Evolutionary conservation across 2,329 filamentous ascomycete genomes (phyloP), one percentile per base, ranked within the genome.

Genomic region (Beauveria asiatica): DNA sequence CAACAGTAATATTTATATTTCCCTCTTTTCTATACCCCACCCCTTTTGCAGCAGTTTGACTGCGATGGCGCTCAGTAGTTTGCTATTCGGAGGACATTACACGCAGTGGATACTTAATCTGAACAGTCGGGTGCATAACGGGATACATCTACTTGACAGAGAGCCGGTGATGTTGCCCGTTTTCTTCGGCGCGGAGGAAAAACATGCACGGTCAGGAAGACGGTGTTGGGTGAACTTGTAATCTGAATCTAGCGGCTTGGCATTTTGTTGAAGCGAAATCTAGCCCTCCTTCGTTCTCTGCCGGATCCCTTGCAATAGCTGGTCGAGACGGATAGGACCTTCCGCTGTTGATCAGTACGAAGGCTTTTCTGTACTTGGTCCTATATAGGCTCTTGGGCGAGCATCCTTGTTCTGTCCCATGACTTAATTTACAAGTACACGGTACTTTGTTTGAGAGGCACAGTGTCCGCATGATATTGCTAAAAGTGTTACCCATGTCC

Each of bases 171-270:
- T 52, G 48, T 53, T 44, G 27, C 37, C 39, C 19, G 48, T 53
- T 46, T 46, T 3, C 45, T 45, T 46, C 4, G 41, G 16, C 57
- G 27, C 30, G 39, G 57, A 30, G 37, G 21, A 25, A 42, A 16
- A 19, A 19, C 16, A 33, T 2, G 16, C n/a, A 19, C 48, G n/a
- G n/a, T 19, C 46, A 11, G 49, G 25, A 42, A 42, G 11, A 10
- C 17, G 41, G 57, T 41, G 41, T 53, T 53, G 37, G 37, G 39
- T 44, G 49, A 41, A 59, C 27, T 45, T 59, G 57, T 59, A 59
- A 59, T 41, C 27, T 52, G 25, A 41, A 46, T 59, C 10, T 59
- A 59, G 57, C 57, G 46, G 39, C 41, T 11, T 37, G 57, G 49
- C 48, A 25, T 52, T 51, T 44, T 37, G 21, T 39, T n/a, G 48